These are phyloP conservation scores for Mangifera indica DNA, from an alignment of 345 rosid species.

Conservation along the genomic window DNA sequence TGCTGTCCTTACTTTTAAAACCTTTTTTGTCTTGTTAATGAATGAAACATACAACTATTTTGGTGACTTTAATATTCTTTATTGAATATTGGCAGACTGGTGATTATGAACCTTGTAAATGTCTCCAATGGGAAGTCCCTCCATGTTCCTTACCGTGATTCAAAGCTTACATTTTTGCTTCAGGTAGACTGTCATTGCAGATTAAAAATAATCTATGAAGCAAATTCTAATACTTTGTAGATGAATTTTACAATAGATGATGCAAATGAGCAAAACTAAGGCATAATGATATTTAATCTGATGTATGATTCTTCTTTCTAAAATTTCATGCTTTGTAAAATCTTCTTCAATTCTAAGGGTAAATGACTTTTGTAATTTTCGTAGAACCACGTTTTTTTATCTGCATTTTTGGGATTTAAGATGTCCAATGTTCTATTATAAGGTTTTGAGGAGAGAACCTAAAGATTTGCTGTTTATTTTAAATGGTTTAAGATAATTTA, in stretches of 20 bases:
- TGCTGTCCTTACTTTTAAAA: slow-evolving; percentile 10
- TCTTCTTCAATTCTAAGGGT: background rate
- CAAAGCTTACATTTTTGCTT: slow-evolving; percentile 96
- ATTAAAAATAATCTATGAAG: background rate
- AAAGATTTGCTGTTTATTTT: too few relatives aligned
- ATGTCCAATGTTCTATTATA: too few relatives aligned
- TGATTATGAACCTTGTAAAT: slow-evolving; percentile 95
- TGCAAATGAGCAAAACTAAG: background rate
- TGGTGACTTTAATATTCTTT: background rate
- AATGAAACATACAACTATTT: background rate
- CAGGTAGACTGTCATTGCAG: slow-evolving; percentile 50
- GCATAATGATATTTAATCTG: background rate
- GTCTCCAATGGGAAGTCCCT: slow-evolving; percentile 92
- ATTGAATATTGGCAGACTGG: slow-evolving; percentile 63
- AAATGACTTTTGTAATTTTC: too few relatives aligned
- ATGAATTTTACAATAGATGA: background rate
- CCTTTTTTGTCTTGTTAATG: background rate
- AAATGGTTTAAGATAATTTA: background rate
- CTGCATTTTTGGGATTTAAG: too few relatives aligned
- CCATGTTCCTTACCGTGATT: slow-evolving; percentile 97
- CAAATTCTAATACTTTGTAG: background rate
- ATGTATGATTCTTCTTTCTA: background rate
- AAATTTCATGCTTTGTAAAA: background rate
- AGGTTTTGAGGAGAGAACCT: too few relatives aligned
- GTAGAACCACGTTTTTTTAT: too few relatives aligned